These are phyloP conservation scores for Phalaenopsis equestris DNA, from an alignment of 106 monocot genomes.

Conservation along the genomic window DNA sequence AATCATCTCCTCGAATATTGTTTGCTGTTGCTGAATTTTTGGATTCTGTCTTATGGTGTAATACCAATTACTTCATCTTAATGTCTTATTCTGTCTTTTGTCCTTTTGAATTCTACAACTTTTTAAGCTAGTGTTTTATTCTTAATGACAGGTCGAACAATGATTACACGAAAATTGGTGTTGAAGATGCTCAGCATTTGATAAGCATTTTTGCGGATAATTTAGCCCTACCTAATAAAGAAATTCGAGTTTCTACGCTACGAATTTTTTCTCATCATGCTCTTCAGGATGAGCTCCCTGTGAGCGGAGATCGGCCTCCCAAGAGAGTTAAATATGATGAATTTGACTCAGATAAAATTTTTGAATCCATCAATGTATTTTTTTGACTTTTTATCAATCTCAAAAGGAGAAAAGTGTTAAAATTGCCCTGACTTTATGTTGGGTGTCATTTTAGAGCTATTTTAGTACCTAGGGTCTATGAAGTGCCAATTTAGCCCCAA, in stretches of 20 bases:
- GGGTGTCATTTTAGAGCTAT: too few relatives aligned
- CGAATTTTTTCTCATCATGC: conserved; percentile 74
- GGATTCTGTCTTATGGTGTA: conserved; percentile 54
- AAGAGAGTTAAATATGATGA: conserved; percentile 63
- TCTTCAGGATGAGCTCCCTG: conserved; percentile 13
- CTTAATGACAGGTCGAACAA: conserved; percentile 11
- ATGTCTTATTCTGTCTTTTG: background rate
- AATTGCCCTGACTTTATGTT: too few relatives aligned
- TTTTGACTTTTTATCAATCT: background rate
- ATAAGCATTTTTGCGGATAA: conserved; percentile 48
- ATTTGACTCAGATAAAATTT: conserved; percentile 21
- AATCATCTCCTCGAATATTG: conserved; percentile 53
- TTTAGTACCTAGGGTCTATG: too few relatives aligned
- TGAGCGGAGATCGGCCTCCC: conserved; percentile 40
- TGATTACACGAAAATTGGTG: conserved; percentile 27
- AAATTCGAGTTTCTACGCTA: conserved; percentile 62
- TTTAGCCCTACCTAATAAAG: conserved; percentile 53
- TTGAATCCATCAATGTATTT: conserved; percentile 51
- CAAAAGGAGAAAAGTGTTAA: too few relatives aligned
- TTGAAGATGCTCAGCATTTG: conserved; percentile 15
- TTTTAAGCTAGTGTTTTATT: background rate
- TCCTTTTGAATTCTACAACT: background rate
- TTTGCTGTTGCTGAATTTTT: conserved; percentile 69
- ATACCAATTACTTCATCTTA: background rate
- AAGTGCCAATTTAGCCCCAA: too few relatives aligned